Conservation (phyloP, 1,284 basidiomycete genomes). For the Ceratobasidium sp. region DNA sequence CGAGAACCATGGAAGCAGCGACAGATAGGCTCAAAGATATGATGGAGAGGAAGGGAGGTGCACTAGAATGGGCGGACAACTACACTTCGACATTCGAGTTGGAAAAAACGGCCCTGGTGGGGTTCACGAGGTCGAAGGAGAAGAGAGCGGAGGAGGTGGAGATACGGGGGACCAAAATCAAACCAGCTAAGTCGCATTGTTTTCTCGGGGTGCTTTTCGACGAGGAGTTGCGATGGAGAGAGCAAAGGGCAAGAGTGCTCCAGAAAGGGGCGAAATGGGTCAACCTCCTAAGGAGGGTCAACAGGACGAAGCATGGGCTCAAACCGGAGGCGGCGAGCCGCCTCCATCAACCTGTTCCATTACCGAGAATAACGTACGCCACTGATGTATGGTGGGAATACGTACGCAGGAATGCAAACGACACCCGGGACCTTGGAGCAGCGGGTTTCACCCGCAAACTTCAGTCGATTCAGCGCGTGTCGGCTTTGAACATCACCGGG, state of each 20-base stretch:
- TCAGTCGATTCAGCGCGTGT: constrained; percentile 10
- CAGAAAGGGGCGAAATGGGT: constrained; percentile 5
- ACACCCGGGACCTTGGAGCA: constrained; percentile 3
- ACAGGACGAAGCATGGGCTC: neutral
- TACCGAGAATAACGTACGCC: constrained; percentile 19
- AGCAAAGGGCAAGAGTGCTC: constrained; percentile 33
- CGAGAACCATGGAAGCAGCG: constrained; percentile 3
- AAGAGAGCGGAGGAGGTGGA: neutral
- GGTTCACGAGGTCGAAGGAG: neutral
- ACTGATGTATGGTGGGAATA: constrained; percentile 38
- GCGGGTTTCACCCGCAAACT: neutral
- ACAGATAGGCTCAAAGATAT: constrained; percentile 3
- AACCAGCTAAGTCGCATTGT: constrained; percentile 2
- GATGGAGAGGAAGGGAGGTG: constrained; percentile 24
- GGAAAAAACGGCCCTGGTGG: constrained; percentile 25
- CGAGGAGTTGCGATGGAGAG: constrained; percentile 35
- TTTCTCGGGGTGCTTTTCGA: constrained; percentile 47
- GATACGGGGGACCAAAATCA: neutral
- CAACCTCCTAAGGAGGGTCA: constrained; percentile 2
- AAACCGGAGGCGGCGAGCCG: constrained; percentile 4
- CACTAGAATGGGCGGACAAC: constrained; percentile 4
- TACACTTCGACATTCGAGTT: constrained; percentile 12
- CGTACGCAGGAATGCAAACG: neutral
- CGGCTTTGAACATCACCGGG: constrained; percentile 29
- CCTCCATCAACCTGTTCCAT: constrained; percentile 2